phyloP scores from a whole-genome alignment of 352 stramenopile species.

The Pythium periplocum region DNA sequence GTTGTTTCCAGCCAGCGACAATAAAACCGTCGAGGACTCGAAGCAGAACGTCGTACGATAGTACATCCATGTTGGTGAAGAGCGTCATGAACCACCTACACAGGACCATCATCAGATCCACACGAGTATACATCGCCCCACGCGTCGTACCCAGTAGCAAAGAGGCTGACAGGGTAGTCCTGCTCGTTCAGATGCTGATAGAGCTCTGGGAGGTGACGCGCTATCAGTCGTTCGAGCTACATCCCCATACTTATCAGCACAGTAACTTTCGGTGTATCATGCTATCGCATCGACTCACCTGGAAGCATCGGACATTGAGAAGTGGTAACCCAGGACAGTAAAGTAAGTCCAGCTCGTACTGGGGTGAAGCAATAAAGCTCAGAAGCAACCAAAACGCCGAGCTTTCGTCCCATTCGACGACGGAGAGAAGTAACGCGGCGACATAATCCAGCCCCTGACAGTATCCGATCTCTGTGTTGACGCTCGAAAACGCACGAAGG shows the following conservation, averaged over 20 bases:
- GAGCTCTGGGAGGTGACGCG: conserved; percentile 32
- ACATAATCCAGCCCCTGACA: conserved; percentile 78
- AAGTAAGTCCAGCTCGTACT: conserved; percentile 54
- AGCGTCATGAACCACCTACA: conserved; percentile 80
- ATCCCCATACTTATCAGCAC: background rate
- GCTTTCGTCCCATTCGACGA: conserved; percentile 60
- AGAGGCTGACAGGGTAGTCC: conserved; percentile 68
- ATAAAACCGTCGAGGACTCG: conserved; percentile 62
- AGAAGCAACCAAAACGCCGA: conserved; percentile 67
- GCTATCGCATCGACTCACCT: conserved; percentile 23
- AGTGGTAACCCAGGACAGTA: conserved; percentile 57
- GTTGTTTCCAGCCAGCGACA: conserved; percentile 65
- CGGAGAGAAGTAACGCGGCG: conserved; percentile 49
- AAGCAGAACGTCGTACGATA: conserved; percentile 53
- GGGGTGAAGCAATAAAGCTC: conserved; percentile 42
- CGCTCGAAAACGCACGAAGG: conserved; percentile 53
- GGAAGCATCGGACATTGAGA: conserved; percentile 57
- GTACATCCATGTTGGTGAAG: conserved; percentile 69
- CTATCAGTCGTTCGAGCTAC: conserved; percentile 49
- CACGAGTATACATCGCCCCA: background rate
- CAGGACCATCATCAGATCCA: conserved; percentile 4
- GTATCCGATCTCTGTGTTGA: conserved; percentile 69
- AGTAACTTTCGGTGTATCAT: background rate
- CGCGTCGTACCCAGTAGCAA: conserved; percentile 45
- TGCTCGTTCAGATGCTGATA: conserved; percentile 39